Percentiles rank a stretch among this genome's conserved stretches.
Evolutionary conservation across 805 yeast genomes (phyloP).

Genomic region (Candida vartiovaarae): DNA sequence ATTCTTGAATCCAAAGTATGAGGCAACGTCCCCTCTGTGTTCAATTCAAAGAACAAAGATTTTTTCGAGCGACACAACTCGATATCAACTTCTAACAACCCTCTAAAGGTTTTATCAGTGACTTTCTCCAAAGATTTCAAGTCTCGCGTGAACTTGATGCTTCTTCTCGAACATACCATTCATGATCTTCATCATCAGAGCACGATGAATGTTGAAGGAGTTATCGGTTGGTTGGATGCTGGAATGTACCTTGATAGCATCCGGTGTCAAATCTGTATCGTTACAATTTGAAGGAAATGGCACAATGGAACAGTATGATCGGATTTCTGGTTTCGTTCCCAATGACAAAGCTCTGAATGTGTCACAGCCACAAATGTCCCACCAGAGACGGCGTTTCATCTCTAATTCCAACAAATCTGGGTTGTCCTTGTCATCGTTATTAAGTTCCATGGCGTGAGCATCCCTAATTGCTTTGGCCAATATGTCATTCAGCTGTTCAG

Average conservation of each 20-base stretch:
- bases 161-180: constrained; percentile 22
- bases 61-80: constrained; percentile 19
- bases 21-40: constrained; percentile 19
- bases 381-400: constrained; percentile 27
- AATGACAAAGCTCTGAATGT: constrained; percentile 21
- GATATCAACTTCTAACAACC: constrained; percentile 23
- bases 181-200: constrained; percentile 22
- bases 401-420: constrained; percentile 23
- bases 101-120: constrained; percentile 15
- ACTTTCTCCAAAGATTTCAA: constrained; percentile 14
- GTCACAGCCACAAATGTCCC: constrained; percentile 26
- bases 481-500: constrained; percentile 19
- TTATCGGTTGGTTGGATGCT: constrained; percentile 21
- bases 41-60: constrained; percentile 23
- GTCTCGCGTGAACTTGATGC: constrained; percentile 12
- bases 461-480: constrained; percentile 19
- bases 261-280: constrained; percentile 24
- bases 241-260: constrained; percentile 16
- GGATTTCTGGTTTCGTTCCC: constrained; percentile 19
- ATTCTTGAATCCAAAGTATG: constrained; percentile 18
- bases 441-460: constrained; percentile 20
- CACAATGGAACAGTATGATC: constrained; percentile 20
- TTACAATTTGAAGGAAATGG: constrained; percentile 28
- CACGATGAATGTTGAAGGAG: constrained; percentile 23
- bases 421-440: constrained; percentile 20